phyloP scores from a whole-genome alignment of 495 filamentous ascomycete species.

The Thozetella sp. region DNA sequence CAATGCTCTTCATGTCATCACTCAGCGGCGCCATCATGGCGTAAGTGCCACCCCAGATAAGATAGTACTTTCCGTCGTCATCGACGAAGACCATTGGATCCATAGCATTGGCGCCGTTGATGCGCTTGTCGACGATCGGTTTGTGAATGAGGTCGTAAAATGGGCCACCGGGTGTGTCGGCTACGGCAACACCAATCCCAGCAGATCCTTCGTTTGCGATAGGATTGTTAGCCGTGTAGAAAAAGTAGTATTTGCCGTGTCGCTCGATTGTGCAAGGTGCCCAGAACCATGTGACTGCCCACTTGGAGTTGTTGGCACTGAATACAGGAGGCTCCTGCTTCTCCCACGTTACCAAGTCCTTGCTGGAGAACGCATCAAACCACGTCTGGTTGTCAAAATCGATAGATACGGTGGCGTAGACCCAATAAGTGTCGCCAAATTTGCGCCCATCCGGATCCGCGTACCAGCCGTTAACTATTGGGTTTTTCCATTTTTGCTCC shows the following conservation, averaged over 20 bases:
- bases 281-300: neutral
- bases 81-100: neutral
- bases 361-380: constrained; percentile 2
- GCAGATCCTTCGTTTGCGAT: neutral
- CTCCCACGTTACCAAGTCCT: neutral
- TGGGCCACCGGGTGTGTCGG: neutral
- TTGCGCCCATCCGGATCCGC: neutral
- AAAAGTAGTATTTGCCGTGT: constrained; percentile 2
- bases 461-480: constrained; percentile 1
- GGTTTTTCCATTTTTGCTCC: neutral
- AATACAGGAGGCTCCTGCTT: neutral
- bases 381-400: constrained; percentile 1
- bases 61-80: constrained; percentile 3
- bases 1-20: constrained; percentile 1
- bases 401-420: neutral
- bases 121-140: neutral
- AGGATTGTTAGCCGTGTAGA: constrained; percentile 1
- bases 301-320: neutral
- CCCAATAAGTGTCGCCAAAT: constrained; percentile 1
- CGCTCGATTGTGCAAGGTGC: constrained; percentile 1
- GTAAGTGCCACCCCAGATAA: neutral
- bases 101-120: neutral
- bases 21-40: neutral
- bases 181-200: neutral
- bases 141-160: neutral